Conservation (phyloP, 257 asterid genomes). For the Solanum chiquidenum region DNA sequence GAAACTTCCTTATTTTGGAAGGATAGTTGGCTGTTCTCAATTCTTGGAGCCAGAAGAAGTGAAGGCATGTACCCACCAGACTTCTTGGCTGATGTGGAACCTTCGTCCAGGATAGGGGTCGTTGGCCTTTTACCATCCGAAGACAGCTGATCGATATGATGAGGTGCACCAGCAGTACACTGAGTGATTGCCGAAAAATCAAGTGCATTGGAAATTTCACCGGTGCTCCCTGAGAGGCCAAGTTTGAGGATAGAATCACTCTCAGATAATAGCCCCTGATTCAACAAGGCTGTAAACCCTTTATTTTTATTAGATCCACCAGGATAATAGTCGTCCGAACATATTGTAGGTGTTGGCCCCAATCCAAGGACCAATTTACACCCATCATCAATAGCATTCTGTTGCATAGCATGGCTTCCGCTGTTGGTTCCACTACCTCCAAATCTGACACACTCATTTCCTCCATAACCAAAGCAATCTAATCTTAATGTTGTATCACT, state of each 20-base stretch:
- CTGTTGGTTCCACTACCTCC: conserved; percentile 18
- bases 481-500: conserved; percentile 64
- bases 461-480: conserved; percentile 69
- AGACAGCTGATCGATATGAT: conserved; percentile 24
- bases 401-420: conserved; percentile 14
- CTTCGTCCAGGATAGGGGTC: conserved; percentile 63
- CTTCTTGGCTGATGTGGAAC: conserved; percentile 91
- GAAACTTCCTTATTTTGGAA: conserved; percentile 3
- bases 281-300: conserved; percentile 12
- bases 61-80: conserved; percentile 82
- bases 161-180: conserved; percentile 17
- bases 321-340: conserved; percentile 29
- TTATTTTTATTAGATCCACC: conserved; percentile 30
- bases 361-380: conserved; percentile 86
- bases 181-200: conserved; percentile 45
- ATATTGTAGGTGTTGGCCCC: conserved; percentile 75
- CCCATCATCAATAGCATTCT: conserved; percentile 53
- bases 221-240: conserved; percentile 49
- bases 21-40: conserved; percentile 10
- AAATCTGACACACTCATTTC: conserved; percentile 20
- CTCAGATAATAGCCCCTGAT: conserved; percentile 29
- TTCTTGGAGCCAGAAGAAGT: conserved; percentile 63
- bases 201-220: conserved; percentile 29
- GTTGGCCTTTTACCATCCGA: conserved; percentile 18
- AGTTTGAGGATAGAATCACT: conserved; percentile 55